phyloP scores from a whole-genome alignment of 2,329 filamentous ascomycete species.

The Paracoccidioides brasiliensis region DNA sequence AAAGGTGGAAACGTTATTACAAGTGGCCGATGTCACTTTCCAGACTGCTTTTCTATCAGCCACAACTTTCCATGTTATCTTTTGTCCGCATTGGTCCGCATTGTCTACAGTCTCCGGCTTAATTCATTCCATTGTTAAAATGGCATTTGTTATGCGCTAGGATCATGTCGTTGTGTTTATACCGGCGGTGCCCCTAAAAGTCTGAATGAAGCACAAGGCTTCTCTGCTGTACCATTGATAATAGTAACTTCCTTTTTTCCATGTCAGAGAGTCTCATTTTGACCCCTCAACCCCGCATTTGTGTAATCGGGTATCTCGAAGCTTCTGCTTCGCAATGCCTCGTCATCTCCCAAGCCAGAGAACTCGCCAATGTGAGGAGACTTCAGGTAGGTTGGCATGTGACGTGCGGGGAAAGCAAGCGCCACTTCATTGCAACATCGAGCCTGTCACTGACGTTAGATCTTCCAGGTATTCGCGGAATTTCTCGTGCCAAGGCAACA shows the following conservation, averaged over 20 bases:
- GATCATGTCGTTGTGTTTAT: too few species aligned
- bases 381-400: background rate
- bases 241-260: background rate
- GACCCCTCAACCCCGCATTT: background rate
- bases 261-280: background rate
- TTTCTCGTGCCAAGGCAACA: background rate
- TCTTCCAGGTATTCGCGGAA: too few species aligned
- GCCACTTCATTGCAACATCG: background rate
- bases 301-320: background rate
- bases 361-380: background rate
- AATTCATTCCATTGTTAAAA: too few species aligned
- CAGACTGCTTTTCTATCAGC: too few species aligned
- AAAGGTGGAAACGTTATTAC: too few species aligned
- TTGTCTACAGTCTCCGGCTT: too few species aligned
- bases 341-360: background rate
- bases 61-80: background rate
- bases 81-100: too few species aligned
- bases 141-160: too few species aligned
- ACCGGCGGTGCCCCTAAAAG: too few species aligned
- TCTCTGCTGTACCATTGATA: background rate
- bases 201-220: background rate
- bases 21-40: too few species aligned
- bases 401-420: background rate
- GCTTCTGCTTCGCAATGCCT: background rate
- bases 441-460: background rate